These are phyloP conservation scores for Phyllosticta citrichinensis DNA, from an alignment of 2,329 filamentous ascomycete species.

Conservation along the genomic window DNA sequence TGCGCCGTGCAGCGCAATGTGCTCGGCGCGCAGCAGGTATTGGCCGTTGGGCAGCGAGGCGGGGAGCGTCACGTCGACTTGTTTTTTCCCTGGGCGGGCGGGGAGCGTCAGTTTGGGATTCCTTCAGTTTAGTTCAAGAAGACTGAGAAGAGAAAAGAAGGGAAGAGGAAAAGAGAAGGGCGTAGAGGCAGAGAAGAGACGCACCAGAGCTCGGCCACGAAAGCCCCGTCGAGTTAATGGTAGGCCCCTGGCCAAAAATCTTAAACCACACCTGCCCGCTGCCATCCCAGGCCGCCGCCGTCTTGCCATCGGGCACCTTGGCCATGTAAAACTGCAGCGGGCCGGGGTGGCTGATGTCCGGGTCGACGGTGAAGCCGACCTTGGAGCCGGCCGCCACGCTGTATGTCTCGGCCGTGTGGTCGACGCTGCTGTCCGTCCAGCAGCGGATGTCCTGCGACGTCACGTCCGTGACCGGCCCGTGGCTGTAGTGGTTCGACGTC, in stretches of 20 bases:
- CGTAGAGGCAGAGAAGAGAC: too few relatives aligned
- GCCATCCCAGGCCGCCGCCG: slow-evolving; percentile 19
- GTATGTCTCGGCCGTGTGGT: slow-evolving; percentile 15
- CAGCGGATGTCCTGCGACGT: slow-evolving; percentile 23
- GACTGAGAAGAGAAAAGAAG: background rate
- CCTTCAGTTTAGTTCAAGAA: too few relatives aligned
- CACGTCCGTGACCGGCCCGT: slow-evolving; percentile 23
- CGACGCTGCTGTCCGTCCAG: slow-evolving; percentile 18
- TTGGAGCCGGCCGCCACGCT: slow-evolving; percentile 21
- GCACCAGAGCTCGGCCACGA: slow-evolving; percentile 11
- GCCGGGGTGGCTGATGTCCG: slow-evolving; percentile 25
- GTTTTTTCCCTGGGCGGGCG: slow-evolving; percentile 14
- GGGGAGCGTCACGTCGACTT: slow-evolving; percentile 30
- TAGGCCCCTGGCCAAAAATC: slow-evolving; percentile 17
- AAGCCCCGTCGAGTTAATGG: slow-evolving; percentile 12
- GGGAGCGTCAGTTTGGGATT: background rate
- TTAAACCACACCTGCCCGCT: slow-evolving; percentile 27
- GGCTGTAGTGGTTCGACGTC: slow-evolving; percentile 23
- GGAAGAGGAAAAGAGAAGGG: background rate
- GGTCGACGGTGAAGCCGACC: slow-evolving; percentile 23
- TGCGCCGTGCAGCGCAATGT: slow-evolving; percentile 39
- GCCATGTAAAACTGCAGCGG: slow-evolving; percentile 30
- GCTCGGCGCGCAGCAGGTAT: slow-evolving; percentile 38
- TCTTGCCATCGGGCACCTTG: slow-evolving; percentile 18
- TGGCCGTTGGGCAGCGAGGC: slow-evolving; percentile 31